A percentile compares a stretch with the other conserved stretches of the same genome.
Evolutionary conservation across 768 basidiomycete genomes (phyloP).

Genomic region (Lactifluus hygrophoroides): DNA sequence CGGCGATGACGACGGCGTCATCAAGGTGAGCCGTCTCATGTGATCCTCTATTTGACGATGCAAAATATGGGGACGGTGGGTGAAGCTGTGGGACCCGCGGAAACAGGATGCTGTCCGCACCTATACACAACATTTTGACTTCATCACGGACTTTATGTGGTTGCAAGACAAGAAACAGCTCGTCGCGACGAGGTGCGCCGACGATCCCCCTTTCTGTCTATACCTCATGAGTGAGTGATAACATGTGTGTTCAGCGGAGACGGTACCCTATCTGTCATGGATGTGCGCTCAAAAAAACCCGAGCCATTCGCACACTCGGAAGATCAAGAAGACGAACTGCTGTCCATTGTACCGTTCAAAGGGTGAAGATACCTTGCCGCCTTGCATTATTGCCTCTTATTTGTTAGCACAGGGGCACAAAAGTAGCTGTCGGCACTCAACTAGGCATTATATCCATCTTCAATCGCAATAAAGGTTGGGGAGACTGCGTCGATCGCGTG

Average conservation of each 20-base stretch:
- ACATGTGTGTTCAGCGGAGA: conserved; percentile 55
- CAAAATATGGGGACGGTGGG: neutral
- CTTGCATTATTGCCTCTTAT: neutral
- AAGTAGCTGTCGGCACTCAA: conserved; percentile 84
- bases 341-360: conserved; percentile 81
- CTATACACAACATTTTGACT: conserved; percentile 88
- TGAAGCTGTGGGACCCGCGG: conserved; percentile 85
- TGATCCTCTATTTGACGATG: neutral
- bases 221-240: neutral
- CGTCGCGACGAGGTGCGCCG: conserved; percentile 75
- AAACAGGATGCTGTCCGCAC: conserved; percentile 51
- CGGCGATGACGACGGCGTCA: conserved; percentile 90
- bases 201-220: neutral
- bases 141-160: conserved; percentile 89
- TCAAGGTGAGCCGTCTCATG: conserved; percentile 51
- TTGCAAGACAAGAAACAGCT: conserved; percentile 63
- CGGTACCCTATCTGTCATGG: conserved; percentile 87
- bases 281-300: conserved; percentile 73
- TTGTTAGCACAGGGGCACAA: conserved; percentile 46
- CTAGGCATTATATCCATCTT: conserved; percentile 85
- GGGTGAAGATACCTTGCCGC: conserved; percentile 37
- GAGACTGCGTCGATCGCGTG: conserved; percentile 84
- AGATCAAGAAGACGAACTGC: conserved; percentile 91
- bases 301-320: conserved; percentile 82
- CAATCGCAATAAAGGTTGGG: conserved; percentile 81